A percentile compares a stretch with the other conserved stretches of the same genome.
These are phyloP conservation scores for Astrephomene gubernaculifera DNA, from an alignment of 139 green algal genomes.

Conservation along the genomic window DNA sequence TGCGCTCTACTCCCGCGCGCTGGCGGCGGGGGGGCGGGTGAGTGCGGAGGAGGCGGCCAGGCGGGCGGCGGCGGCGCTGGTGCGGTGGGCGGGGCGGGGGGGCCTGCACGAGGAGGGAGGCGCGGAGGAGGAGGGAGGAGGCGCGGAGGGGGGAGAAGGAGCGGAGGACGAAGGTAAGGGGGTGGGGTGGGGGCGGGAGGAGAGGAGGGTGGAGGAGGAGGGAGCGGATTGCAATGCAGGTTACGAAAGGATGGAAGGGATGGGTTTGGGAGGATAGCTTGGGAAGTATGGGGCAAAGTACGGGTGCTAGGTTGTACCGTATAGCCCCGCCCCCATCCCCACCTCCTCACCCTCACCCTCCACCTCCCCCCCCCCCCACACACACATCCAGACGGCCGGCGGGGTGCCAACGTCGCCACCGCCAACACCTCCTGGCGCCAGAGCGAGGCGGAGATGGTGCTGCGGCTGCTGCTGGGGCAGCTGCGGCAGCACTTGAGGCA, in stretches of 20 bases:
- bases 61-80: constrained; percentile 51
- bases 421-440: constrained; percentile 69
- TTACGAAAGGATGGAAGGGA: no score
- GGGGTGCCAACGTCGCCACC: constrained; percentile 51
- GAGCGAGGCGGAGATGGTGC: constrained; percentile 74
- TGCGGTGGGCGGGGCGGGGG: constrained; percentile 59
- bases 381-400: neutral
- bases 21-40: constrained; percentile 53
- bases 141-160: neutral
- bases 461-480: constrained; percentile 24
- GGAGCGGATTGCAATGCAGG: neutral
- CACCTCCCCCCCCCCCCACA: neutral
- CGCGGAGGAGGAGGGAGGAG: constrained; percentile 1
- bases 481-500: constrained; percentile 6
- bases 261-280: no score
- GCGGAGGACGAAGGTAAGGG: neutral
- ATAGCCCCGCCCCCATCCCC: neutral
- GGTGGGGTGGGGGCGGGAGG: neutral
- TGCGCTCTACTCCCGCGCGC: constrained; percentile 63
- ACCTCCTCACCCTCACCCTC: neutral
- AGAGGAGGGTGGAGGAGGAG: neutral
- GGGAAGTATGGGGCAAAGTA: no score
- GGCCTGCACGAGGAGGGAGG: constrained; percentile 64
- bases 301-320: no score
- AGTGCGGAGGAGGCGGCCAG: constrained; percentile 70